Conservation (phyloP, 2,329 filamentous ascomycete genomes). For the Hypoxylon sp. region DNA sequence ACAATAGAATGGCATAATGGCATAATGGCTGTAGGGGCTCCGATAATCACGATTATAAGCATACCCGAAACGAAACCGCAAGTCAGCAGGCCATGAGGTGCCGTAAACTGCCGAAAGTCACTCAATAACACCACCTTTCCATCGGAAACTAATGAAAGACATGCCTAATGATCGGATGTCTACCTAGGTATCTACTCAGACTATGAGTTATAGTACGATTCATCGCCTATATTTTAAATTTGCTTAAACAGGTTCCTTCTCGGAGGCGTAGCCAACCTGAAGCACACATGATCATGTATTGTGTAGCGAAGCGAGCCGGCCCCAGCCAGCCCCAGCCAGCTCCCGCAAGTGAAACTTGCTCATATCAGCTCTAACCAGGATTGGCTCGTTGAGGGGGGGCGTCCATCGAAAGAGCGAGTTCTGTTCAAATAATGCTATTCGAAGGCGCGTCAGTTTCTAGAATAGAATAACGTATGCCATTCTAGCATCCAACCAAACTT, state of each 20-base stretch:
- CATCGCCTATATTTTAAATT: too few relatives aligned
- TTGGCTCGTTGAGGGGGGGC: neutral
- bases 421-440: neutral
- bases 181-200: too few relatives aligned
- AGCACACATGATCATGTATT: neutral
- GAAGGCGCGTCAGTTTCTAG: neutral
- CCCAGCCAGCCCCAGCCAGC: neutral
- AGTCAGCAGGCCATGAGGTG: too few relatives aligned
- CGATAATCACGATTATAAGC: too few relatives aligned
- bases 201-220: too few relatives aligned
- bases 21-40: too few relatives aligned
- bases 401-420: neutral
- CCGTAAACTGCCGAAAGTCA: too few relatives aligned
- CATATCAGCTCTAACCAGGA: slow-evolving; percentile 19
- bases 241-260: neutral
- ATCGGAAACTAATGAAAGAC: too few relatives aligned
- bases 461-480: neutral
- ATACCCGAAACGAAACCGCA: too few relatives aligned
- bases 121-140: too few relatives aligned
- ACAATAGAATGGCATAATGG: too few relatives aligned
- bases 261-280: neutral
- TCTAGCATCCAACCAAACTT: neutral
- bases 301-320: neutral
- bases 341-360: slow-evolving; percentile 21
- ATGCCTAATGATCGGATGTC: too few relatives aligned